Base-by-base conservation (phyloP, 2,329 filamentous ascomycete species). In the Epichloe uncinata region DNA sequence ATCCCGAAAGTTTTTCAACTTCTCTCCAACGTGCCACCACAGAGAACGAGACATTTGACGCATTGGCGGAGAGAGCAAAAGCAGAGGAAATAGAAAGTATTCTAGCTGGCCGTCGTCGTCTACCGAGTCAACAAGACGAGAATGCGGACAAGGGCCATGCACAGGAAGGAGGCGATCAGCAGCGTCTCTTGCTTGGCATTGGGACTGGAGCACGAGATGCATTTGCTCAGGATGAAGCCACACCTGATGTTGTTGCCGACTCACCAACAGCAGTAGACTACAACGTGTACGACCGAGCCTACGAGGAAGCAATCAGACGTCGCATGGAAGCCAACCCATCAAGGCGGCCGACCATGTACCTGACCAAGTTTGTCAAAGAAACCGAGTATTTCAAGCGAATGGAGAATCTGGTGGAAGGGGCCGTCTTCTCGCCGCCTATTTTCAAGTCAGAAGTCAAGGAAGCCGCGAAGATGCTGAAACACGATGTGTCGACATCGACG, bases 271-370 rank as follows among this genome's bases (percentile, higher is more conserved):
- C 83, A 1, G 85, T 87, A 5, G 88, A 94, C 53, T 87, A 87
- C 58, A 82, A 93, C 61, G 84, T 97, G 51, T 96, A 95, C 64
- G 87, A 95, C 63, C 80, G 78, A 1, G 91, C 91, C 0, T 96
- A 95, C 63, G 81, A 87, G 60, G 61, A 62, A 18, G 79, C 85
- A 53, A 87, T 96, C 67, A 78, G 93, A 30, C 77, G 84, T 52
- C 77, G 83, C 15, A 91, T 96, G 58, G 69, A 66, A 57, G 60
- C 69, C 30, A 70, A 66, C 52, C 63, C 68, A 22, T 61, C 66
- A 15, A 60, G 67, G 43, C 63, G 65, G 47, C 68, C 71, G 13
- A 66, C 68, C 13, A 65, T 77, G 46, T 79, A 75, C 55, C 62
- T 74, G 52, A 78, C 72, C 44, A 69, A 66, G 43, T 68, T 73